Conservation (phyloP, 2,329 filamentous ascomycete genomes). For the Fusarium graminum region DNA sequence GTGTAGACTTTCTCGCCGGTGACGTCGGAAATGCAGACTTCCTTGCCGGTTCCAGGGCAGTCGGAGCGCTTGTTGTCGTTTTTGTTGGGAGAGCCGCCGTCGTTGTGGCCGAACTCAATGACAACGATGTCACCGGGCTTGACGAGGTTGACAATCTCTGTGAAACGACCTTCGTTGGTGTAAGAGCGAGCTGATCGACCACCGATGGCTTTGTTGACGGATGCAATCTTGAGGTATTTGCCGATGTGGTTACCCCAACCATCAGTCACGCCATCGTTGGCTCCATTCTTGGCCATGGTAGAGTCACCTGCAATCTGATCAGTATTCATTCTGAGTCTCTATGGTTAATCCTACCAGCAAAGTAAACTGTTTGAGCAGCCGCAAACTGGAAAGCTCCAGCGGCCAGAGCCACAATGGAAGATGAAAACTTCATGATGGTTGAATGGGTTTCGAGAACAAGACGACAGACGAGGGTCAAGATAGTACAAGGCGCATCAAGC, state of each 20-base stretch:
- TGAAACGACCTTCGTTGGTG: constrained; percentile 75
- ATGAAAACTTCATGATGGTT: constrained; percentile 43
- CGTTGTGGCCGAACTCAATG: constrained; percentile 81
- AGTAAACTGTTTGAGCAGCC: constrained; percentile 52
- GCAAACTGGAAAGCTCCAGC: constrained; percentile 35
- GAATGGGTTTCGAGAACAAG: background rate
- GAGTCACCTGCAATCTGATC: constrained; percentile 60
- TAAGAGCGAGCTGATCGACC: constrained; percentile 76
- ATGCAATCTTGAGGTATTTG: constrained; percentile 58
- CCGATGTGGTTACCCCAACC: constrained; percentile 74
- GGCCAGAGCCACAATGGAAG: constrained; percentile 34
- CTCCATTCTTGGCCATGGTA: constrained; percentile 67
- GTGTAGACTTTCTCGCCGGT: constrained; percentile 67
- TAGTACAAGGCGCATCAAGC: background rate
- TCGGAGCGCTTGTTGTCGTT: constrained; percentile 73
- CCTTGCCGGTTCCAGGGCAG: constrained; percentile 66
- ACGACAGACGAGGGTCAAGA: background rate
- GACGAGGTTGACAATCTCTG: constrained; percentile 65
- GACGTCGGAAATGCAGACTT: constrained; percentile 61
- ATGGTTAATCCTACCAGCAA: constrained; percentile 56
- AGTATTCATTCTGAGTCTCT: background rate
- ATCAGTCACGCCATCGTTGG: constrained; percentile 57
- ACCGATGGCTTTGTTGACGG: constrained; percentile 74
- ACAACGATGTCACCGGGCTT: constrained; percentile 73
- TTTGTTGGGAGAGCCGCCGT: constrained; percentile 67